Conservation (phyloP, 495 filamentous ascomycete species). For the Hypoxylon fuscum region DNA sequence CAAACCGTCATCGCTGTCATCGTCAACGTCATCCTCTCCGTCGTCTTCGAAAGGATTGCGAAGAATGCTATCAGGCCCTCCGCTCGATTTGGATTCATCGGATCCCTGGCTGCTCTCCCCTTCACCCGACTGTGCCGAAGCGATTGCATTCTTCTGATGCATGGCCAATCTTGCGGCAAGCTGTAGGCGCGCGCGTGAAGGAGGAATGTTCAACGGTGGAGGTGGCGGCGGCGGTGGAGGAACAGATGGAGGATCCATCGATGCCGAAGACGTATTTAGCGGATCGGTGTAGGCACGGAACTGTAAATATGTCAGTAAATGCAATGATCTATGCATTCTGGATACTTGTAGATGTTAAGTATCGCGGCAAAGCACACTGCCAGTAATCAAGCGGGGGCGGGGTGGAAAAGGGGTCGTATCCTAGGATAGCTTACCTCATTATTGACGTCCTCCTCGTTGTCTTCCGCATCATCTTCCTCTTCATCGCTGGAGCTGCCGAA, state of each 20-base stretch:
- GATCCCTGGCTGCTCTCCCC: conserved; percentile 39
- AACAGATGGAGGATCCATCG: conserved; percentile 59
- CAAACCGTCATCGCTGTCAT: conserved; percentile 54
- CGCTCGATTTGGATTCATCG: conserved; percentile 35
- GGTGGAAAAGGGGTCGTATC: no score
- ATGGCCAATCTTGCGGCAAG: conserved; percentile 83
- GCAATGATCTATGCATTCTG: background rate
- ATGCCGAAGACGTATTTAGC: conserved; percentile 50
- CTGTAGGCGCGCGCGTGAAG: conserved; percentile 86
- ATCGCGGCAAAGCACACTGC: no score
- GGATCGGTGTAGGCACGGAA: conserved; percentile 62
- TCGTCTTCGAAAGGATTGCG: conserved; percentile 61
- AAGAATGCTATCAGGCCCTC: conserved; percentile 38
- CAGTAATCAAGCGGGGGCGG: no score
- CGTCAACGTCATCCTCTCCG: conserved; percentile 56
- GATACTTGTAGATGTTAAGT: background rate
- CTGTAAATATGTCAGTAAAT: conserved; percentile 41
- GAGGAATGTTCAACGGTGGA: conserved; percentile 78
- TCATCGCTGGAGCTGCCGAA: conserved; percentile 96
- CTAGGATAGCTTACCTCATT: conserved; percentile 55
- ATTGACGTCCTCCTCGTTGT: conserved; percentile 74
- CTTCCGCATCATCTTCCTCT: conserved; percentile 94
- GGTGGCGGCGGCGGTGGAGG: conserved; percentile 65
- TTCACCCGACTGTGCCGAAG: conserved; percentile 45
- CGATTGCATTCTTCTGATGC: conserved; percentile 71